phyloP scores from a whole-genome alignment of 2,329 filamentous ascomycete genomes.

The Hymenoscyphus occultus region DNA sequence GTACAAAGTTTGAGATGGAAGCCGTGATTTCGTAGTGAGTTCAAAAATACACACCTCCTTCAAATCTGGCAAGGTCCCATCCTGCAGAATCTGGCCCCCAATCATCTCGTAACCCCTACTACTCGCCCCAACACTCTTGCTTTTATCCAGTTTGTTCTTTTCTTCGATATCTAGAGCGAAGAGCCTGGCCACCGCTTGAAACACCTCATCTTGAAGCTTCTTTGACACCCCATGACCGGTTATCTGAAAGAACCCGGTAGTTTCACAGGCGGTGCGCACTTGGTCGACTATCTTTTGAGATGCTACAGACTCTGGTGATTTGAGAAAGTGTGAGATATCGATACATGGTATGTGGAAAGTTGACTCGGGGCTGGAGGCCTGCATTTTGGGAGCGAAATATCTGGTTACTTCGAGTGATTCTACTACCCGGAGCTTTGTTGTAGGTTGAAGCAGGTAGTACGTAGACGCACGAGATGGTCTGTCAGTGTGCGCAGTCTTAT shows the following conservation, averaged over 20 bases:
- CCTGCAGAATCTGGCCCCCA: constrained; percentile 45
- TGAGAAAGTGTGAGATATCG: constrained; percentile 26
- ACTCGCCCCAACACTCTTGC: constrained; percentile 37
- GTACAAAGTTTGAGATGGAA: background rate
- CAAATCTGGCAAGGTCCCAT: constrained; percentile 44
- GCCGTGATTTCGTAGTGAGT: background rate
- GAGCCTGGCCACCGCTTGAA: constrained; percentile 43
- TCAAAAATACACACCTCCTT: constrained; percentile 39
- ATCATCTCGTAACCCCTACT: constrained; percentile 51
- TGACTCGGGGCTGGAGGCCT: background rate
- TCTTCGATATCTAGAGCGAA: constrained; percentile 47
- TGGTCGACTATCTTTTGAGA: constrained; percentile 34
- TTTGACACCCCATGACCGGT: constrained; percentile 44
- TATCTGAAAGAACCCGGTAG: constrained; percentile 53
- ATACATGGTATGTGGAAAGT: constrained; percentile 24
- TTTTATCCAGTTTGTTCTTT: constrained; percentile 43
- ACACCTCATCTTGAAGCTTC: constrained; percentile 40
- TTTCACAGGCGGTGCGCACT: constrained; percentile 43
- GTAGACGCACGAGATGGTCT: too few species aligned
- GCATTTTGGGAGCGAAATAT: background rate
- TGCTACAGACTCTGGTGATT: constrained; percentile 18
- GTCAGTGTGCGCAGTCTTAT: too few species aligned
- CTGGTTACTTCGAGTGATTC: too few species aligned
- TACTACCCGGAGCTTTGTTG: too few species aligned
- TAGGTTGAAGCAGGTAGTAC: too few species aligned